phyloP scores from a whole-genome alignment of 2,329 filamentous ascomycete species.

The Stachybotrys elegans region DNA sequence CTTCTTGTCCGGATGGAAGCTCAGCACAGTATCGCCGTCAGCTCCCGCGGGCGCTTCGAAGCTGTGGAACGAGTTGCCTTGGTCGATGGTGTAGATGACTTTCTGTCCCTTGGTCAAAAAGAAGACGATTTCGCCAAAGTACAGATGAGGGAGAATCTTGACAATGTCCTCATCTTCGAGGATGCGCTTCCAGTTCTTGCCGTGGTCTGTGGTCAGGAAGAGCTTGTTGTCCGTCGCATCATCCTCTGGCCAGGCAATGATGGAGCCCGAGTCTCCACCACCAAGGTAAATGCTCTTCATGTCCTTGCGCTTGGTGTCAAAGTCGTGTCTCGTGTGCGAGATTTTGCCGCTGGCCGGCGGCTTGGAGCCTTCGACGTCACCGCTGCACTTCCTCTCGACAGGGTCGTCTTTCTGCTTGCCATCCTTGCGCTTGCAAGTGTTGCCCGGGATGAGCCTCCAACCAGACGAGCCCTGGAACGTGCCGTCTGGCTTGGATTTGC shows the following conservation, averaged over 20 bases:
- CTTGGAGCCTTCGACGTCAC: constrained; percentile 42
- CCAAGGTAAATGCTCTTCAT: constrained; percentile 72
- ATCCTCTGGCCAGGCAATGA: constrained; percentile 49
- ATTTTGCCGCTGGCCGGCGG: constrained; percentile 64
- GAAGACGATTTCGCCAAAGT: constrained; percentile 81
- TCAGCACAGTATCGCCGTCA: constrained; percentile 42
- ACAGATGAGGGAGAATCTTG: constrained; percentile 69
- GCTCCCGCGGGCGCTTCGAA: constrained; percentile 65
- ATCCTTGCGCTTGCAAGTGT: constrained; percentile 59
- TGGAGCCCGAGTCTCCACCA: constrained; percentile 61
- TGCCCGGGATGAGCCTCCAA: constrained; percentile 85
- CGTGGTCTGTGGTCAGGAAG: constrained; percentile 77
- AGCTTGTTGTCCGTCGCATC: constrained; percentile 44
- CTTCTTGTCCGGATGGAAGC: constrained; percentile 79
- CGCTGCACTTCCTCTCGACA: constrained; percentile 73
- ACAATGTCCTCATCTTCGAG: constrained; percentile 66
- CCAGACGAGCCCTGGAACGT: constrained; percentile 83
- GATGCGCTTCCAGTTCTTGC: constrained; percentile 74
- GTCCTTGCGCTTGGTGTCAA: constrained; percentile 50
- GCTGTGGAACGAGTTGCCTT: constrained; percentile 65
- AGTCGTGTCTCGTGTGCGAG: constrained; percentile 51
- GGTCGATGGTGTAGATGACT: constrained; percentile 77
- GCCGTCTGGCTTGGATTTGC: constrained; percentile 59
- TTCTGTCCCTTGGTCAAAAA: constrained; percentile 66
- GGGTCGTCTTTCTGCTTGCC: constrained; percentile 64